Evolutionary conservation across 1,284 basidiomycete genomes (phyloP), one percentile per base, ranked within the genome.

Genomic region (Malassezia sympodialis): DNA sequence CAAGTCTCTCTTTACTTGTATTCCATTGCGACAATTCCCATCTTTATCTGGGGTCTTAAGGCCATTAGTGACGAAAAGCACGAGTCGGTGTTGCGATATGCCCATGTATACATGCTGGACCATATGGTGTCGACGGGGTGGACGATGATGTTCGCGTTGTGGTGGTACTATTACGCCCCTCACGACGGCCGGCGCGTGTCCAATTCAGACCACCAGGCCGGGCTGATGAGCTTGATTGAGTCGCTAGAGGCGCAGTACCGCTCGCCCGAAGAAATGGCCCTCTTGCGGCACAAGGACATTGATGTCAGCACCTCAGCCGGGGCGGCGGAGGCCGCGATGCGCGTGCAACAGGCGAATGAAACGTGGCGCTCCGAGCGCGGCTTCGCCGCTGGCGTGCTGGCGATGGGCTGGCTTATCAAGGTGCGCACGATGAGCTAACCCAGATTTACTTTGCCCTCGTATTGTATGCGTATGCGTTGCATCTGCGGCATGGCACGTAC

Each of bases 291-390:
- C 60, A 61, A 62, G n/a, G 45, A 67, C 31, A 57, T 60, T 59
- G 67, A 53, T 78, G 11, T 30, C 7, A 52, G 37, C 27, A 57
- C 55, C 2, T 44, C 55, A 6, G 55, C 51, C 15, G 55, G 55
- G 43, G 32, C 31, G 2, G 19, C 46, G 10, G 44, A 51, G 31
- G 78, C 37, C 79, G 80, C 58, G 21, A 51, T 54, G 44, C 59
- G 61, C 23, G 51, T 53, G 43, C 49, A 51, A 31, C 63, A 58
- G 30, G 72, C 72, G 1, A 52, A 72, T 34, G 51, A 59, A 11
- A 66, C 96, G 28, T 98, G 93, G 93, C 82, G 84, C 60, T 80
- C 86, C 51, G 93, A 98, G 78, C 89, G 90, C 73, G 84, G 84
- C 1, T 81, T 83, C 14, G 87, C 88, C 1, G 83, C 84, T 0